Evolutionary conservation across 257 asterid genomes (phyloP).

Genomic region (Solanum pimpinellifolium): DNA sequence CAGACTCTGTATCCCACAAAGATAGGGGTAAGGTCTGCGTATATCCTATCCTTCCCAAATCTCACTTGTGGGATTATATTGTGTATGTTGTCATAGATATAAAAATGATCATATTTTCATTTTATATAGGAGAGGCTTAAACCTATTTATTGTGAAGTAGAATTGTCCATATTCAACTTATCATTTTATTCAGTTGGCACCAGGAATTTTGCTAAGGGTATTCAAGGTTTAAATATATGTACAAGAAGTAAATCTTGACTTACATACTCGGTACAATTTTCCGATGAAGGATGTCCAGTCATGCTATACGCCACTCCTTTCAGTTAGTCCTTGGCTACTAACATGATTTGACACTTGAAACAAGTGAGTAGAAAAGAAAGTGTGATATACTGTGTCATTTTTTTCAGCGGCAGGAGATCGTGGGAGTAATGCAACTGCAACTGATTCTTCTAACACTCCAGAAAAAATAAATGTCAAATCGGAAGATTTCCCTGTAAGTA

Average conservation of each 20-base stretch:
- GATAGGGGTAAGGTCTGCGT: neutral
- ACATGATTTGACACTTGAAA: neutral
- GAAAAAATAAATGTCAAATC: neutral
- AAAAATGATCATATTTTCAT: neutral
- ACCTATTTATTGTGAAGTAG: neutral
- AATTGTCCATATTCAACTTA: neutral
- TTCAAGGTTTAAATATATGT: neutral
- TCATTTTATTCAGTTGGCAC: neutral
- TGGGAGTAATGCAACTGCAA: slow-evolving; percentile 3
- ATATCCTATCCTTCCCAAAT: neutral
- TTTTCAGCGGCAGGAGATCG: slow-evolving; percentile 18
- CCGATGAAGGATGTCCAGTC: neutral
- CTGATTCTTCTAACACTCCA: slow-evolving; percentile 3
- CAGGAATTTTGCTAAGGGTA: neutral
- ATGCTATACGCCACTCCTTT: neutral
- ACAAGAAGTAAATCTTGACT: neutral
- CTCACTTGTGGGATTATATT: neutral
- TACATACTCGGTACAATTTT: neutral
- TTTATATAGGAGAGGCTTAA: neutral
- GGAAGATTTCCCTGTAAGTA: slow-evolving; percentile 5
- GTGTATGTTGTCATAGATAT: neutral
- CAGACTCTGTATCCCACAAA: neutral
- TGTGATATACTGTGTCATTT: neutral
- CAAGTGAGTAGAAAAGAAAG: neutral
- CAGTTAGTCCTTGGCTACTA: neutral